These are phyloP conservation scores for Candida ascalaphidarum DNA, from an alignment of 805 yeast genomes.

Conservation along the genomic window DNA sequence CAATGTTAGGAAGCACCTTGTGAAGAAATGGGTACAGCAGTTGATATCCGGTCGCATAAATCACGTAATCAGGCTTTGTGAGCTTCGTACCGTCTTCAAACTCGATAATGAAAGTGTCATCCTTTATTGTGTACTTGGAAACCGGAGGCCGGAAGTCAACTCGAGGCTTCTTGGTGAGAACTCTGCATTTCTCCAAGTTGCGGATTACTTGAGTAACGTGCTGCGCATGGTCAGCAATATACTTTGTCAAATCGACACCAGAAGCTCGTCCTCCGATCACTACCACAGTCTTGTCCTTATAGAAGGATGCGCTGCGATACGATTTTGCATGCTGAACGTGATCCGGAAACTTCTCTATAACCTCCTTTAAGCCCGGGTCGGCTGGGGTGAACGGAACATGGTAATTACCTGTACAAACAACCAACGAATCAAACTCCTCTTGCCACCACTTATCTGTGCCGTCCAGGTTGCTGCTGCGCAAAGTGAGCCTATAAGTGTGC, in stretches of 20 bases:
- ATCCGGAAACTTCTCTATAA: conserved; percentile 18
- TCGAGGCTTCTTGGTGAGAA: conserved; percentile 6
- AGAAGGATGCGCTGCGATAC: conserved; percentile 22
- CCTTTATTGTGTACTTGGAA: conserved; percentile 10
- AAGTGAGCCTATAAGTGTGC: conserved; percentile 12
- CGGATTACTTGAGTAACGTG: conserved; percentile 23
- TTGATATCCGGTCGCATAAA: conserved; percentile 18
- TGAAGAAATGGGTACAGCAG: conserved; percentile 16
- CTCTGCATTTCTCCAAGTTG: conserved; percentile 2
- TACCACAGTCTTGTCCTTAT: conserved; percentile 11
- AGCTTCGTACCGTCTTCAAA: conserved; percentile 11
- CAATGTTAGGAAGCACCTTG: conserved; percentile 1
- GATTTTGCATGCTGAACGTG: conserved; percentile 38
- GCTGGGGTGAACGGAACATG: conserved; percentile 38
- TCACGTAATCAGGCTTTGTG: conserved; percentile 9
- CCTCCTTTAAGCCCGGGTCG: conserved; percentile 29
- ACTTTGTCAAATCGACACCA: conserved; percentile 21
- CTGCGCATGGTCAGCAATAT: conserved; percentile 12
- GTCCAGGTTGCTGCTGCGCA: conserved; percentile 15
- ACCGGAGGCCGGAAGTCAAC: conserved; percentile 17
- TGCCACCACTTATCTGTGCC: conserved; percentile 28
- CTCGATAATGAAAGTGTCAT: conserved; percentile 8
- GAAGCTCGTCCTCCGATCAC: conserved; percentile 20
- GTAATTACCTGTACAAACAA: conserved; percentile 42
- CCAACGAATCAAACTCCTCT: conserved; percentile 29